Conservation (phyloP, 129 eudicot species). For the Flaveria brownii region DNA sequence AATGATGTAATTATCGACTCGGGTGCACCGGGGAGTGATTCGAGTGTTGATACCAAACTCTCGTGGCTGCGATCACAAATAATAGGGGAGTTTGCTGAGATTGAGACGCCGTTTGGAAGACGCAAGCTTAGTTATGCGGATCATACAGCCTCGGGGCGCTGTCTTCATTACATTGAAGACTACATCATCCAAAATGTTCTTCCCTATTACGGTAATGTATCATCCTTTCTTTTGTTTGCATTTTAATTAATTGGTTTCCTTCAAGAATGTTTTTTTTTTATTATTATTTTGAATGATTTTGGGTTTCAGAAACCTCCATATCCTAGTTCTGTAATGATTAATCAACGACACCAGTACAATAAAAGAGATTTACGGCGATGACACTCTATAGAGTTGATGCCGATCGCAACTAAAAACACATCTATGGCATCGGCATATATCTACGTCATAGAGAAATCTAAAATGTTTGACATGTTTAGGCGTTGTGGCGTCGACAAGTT, state of each 20-base stretch:
- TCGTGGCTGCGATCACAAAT: slow-evolving; percentile 65
- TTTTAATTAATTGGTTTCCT: neutral
- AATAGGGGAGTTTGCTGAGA: slow-evolving; percentile 51
- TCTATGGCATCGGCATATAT: no score
- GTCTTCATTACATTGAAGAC: slow-evolving; percentile 59
- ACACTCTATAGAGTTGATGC: no score
- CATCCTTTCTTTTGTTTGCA: neutral
- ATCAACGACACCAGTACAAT: no score
- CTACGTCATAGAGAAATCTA: no score
- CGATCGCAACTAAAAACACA: no score
- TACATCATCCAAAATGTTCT: slow-evolving; percentile 53
- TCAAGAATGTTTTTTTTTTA: neutral
- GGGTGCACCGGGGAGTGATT: slow-evolving; percentile 13
- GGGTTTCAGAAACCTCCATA: no score
- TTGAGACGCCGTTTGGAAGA: slow-evolving; percentile 61
- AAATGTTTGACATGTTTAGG: no score
- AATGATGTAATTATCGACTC: neutral
- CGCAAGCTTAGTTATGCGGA: slow-evolving; percentile 77
- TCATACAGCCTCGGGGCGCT: slow-evolving; percentile 74
- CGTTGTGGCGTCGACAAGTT: no score
- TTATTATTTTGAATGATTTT: neutral
- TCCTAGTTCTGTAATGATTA: no score
- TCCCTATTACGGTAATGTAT: slow-evolving; percentile 61
- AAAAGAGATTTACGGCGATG: no score
- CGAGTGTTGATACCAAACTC: slow-evolving; percentile 41